Evolutionary conservation across 306 rosid species (phyloP).

Genomic region (Vicia faba): DNA sequence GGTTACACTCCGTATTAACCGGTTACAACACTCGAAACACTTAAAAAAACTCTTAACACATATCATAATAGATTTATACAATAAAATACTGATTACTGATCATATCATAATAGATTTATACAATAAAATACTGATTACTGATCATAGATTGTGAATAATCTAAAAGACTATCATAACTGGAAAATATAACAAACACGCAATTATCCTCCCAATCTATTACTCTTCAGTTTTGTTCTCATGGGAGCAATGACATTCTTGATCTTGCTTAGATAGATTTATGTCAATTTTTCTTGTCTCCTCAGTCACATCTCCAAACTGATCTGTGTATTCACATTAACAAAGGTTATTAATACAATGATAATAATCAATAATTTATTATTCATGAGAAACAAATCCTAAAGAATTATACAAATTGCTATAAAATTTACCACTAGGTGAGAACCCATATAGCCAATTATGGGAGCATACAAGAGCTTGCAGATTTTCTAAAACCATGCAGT

Average conservation of each 20-base stretch:
- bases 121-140: not conserved
- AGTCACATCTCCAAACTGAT: constrained; percentile 9
- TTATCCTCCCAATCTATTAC: not conserved
- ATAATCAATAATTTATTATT: not conserved
- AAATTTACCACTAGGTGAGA: constrained; percentile 30
- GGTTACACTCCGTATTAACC: too few species aligned
- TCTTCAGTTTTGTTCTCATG: constrained; percentile 3
- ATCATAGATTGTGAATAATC: not conserved
- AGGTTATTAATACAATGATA: not conserved
- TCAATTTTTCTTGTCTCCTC: constrained; percentile 12
- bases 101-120: not conserved
- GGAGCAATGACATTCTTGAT: not conserved
- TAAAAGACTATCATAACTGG: not conserved
- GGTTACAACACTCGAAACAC: too few species aligned
- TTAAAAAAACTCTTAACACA: too few species aligned
- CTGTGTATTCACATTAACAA: constrained; percentile 16
- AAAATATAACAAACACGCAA: not conserved
- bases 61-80: not conserved
- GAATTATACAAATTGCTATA: not conserved
- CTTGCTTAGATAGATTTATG: constrained; percentile 1
- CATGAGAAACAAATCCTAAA: constrained; percentile 3
- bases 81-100: not conserved
- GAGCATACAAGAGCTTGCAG: constrained; percentile 30
- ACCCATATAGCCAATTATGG: constrained; percentile 28
- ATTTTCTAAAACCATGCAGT: constrained; percentile 20